Conservation (phyloP, 768 basidiomycete species). For the Boletus patriciae region DNA sequence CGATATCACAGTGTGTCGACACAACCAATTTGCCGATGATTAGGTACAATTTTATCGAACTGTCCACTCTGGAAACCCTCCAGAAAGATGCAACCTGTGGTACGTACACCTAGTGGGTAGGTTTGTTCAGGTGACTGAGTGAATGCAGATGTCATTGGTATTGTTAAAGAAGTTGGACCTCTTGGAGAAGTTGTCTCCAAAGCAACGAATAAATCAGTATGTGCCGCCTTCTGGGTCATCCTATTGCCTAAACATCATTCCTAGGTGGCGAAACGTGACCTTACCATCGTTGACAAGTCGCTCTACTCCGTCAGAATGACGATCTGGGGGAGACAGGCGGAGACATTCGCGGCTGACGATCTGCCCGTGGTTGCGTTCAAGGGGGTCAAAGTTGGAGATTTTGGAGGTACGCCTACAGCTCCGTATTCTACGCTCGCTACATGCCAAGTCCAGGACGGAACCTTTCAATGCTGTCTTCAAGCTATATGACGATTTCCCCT, state of each 20-base stretch:
- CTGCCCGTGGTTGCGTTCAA: constrained; percentile 88
- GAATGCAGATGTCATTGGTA: constrained; percentile 74
- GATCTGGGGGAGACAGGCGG: constrained; percentile 95
- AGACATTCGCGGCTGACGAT: constrained; percentile 61
- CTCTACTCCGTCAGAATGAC: constrained; percentile 79
- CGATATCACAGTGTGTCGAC: constrained; percentile 70
- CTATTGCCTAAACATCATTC: constrained; percentile 3
- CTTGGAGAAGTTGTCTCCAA: constrained; percentile 74
- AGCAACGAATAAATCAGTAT: constrained; percentile 60
- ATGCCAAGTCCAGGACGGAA: constrained; percentile 57
- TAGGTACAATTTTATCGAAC: constrained; percentile 77
- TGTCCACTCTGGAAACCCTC: constrained; percentile 59
- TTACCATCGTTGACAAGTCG: constrained; percentile 84
- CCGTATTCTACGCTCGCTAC: constrained; percentile 1
- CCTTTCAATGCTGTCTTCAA: constrained; percentile 79
- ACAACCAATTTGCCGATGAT: constrained; percentile 71
- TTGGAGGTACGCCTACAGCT: constrained; percentile 54
- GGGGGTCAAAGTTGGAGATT: constrained; percentile 91
- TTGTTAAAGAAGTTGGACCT: constrained; percentile 77
- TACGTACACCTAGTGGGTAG: constrained; percentile 36
- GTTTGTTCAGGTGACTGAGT: background rate
- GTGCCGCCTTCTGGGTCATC: background rate
- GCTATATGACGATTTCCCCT: constrained; percentile 82
- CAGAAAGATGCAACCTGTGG: constrained; percentile 84
- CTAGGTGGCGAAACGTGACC: constrained; percentile 85